These are phyloP conservation scores for Cystobasidium pallidum DNA, from an alignment of 1,284 basidiomycete genomes.

Conservation along the genomic window DNA sequence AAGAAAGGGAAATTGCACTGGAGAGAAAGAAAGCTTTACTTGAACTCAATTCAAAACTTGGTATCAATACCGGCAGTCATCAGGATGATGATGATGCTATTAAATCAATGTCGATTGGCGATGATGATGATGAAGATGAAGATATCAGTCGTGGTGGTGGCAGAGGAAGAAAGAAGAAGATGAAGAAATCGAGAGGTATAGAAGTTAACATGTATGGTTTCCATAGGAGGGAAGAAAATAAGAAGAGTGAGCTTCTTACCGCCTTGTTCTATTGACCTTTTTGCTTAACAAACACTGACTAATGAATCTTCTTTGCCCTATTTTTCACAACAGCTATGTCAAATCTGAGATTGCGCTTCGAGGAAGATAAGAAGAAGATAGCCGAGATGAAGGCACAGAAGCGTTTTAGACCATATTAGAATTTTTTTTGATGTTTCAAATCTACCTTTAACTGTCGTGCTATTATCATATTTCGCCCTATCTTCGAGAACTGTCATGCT, in stretches of 20 bases:
- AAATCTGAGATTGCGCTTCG: conserved; percentile 27
- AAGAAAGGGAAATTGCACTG: conserved; percentile 5
- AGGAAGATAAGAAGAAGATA: conserved; percentile 41
- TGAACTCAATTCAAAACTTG: conserved; percentile 25
- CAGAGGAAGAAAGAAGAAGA: conserved; percentile 38
- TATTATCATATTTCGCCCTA: too few relatives aligned
- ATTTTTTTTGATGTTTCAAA: not conserved
- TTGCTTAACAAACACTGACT: not conserved
- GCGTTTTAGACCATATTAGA: conserved; percentile 36
- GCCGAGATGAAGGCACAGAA: conserved; percentile 41
- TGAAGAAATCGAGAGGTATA: conserved; percentile 39
- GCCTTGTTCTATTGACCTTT: not conserved
- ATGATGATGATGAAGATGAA: not conserved
- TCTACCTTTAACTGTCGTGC: too few relatives aligned
- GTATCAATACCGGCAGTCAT: conserved; percentile 18
- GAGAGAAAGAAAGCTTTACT: conserved; percentile 9
- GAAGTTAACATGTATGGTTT: conserved; percentile 43
- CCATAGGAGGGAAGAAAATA: conserved; percentile 28
- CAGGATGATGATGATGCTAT: not conserved
- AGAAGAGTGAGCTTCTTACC: conserved; percentile 32
- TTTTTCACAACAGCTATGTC: conserved; percentile 22
- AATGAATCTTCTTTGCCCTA: not conserved
- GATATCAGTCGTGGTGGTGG: conserved; percentile 24
- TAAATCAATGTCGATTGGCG: not conserved
- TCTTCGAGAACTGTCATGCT: too few relatives aligned